Percentiles rank a stretch among this genome's conserved stretches.
Evolutionary conservation across 768 basidiomycete genomes (phyloP).

Genomic region (Baorangia bicolor): DNA sequence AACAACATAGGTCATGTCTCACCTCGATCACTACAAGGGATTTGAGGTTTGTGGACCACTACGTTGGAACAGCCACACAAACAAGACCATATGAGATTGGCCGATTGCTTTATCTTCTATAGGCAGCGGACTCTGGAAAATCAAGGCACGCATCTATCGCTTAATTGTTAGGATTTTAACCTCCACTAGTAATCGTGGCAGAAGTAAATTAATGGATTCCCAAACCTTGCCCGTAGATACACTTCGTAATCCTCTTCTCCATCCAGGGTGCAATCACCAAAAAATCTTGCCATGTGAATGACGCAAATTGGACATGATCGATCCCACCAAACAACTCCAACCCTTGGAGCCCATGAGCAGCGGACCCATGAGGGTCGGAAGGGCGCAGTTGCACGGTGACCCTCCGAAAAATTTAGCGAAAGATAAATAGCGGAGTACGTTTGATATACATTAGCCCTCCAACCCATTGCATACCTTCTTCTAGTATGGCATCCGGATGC

Average conservation of each 20-base stretch:
- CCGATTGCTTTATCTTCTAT: neutral
- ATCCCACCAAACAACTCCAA: slow-evolving; percentile 46
- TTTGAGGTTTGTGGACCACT: neutral
- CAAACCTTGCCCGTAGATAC: slow-evolving; percentile 70
- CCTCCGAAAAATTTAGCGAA: slow-evolving; percentile 38
- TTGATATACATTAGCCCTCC: slow-evolving; percentile 62
- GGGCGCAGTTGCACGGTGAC: slow-evolving; percentile 59
- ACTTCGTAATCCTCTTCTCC: slow-evolving; percentile 59
- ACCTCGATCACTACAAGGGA: slow-evolving; percentile 32
- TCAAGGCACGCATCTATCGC: neutral
- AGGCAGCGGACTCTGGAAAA: neutral
- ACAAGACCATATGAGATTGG: slow-evolving; percentile 10
- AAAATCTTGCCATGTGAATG: slow-evolving; percentile 69
- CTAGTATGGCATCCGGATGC: slow-evolving; percentile 51
- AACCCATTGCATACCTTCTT: slow-evolving; percentile 68
- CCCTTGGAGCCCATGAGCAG: slow-evolving; percentile 43
- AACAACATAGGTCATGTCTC: slow-evolving; percentile 29
- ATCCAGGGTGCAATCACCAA: slow-evolving; percentile 79
- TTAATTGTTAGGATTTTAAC: neutral
- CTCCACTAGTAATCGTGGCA: neutral
- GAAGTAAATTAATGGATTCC: slow-evolving; percentile 41
- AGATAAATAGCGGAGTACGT: neutral
- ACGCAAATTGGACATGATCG: slow-evolving; percentile 61
- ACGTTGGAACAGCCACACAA: slow-evolving; percentile 14
- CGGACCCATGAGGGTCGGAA: slow-evolving; percentile 40